Evolutionary conservation across 306 rosid species (phyloP).

Genomic region (Fragaria nilgerrensis): DNA sequence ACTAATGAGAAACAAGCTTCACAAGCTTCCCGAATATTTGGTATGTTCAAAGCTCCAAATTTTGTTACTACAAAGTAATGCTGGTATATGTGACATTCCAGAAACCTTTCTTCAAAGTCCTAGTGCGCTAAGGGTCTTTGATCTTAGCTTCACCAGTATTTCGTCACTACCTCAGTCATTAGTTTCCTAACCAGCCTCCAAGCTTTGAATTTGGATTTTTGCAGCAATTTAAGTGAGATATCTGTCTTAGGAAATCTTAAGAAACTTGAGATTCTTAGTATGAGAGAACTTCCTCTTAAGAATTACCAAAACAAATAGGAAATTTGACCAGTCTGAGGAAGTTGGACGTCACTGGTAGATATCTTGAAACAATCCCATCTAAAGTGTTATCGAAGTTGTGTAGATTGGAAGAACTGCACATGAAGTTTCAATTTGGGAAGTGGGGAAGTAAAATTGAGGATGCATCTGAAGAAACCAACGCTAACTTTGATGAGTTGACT

Average conservation of each 20-base stretch:
- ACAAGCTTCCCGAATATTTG: neutral
- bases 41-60: slow-evolving; percentile 8
- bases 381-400: neutral
- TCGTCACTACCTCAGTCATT: neutral
- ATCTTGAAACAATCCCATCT: neutral
- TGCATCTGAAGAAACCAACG: neutral
- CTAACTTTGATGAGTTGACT: neutral
- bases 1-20: slow-evolving; percentile 11
- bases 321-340: neutral
- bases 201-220: slow-evolving; percentile 5
- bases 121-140: neutral
- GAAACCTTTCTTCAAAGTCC: neutral
- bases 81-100: neutral
- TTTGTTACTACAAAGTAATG: slow-evolving; percentile 17
- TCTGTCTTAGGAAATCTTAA: neutral
- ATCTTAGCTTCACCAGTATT: neutral
- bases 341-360: neutral
- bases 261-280: slow-evolving; percentile 3
- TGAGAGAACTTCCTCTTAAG: neutral
- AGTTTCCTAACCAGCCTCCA: neutral
- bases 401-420: neutral
- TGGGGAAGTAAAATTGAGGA: neutral
- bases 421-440: neutral
- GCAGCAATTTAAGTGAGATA: neutral
- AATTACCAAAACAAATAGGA: neutral